Evolutionary conservation across 1,139 yeast genomes (phyloP).

Genomic region (Zygoascus meyerae): DNA sequence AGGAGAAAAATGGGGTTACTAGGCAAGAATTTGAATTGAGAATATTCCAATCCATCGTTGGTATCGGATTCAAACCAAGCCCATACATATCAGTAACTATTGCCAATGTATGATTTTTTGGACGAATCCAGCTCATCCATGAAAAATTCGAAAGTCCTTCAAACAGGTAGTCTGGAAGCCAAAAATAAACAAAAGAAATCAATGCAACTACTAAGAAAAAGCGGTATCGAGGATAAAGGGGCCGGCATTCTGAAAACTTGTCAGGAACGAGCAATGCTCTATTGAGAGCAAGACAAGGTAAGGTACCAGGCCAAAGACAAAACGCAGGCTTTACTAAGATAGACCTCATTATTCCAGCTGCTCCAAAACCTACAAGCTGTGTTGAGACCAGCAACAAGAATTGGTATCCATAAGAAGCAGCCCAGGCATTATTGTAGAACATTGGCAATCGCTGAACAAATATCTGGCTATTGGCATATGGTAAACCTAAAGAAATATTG

Average conservation of each 20-base stretch:
- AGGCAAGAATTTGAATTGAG: conserved; percentile 29
- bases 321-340: conserved; percentile 51
- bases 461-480: conserved; percentile 34
- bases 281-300: conserved; percentile 52
- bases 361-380: conserved; percentile 55
- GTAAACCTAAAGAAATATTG: conserved; percentile 37
- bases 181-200: conserved; percentile 45
- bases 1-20: conserved; percentile 44
- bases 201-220: conserved; percentile 40
- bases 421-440: conserved; percentile 41
- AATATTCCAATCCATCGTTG: conserved; percentile 51
- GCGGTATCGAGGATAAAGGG: conserved; percentile 34
- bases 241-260: conserved; percentile 18
- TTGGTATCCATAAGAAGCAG: conserved; percentile 44
- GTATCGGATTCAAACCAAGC: conserved; percentile 50
- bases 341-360: conserved; percentile 54
- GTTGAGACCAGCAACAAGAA: conserved; percentile 46
- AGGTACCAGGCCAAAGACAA: conserved; percentile 51
- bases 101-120: conserved; percentile 49
- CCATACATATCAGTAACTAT: conserved; percentile 55
- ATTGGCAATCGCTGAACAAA: conserved; percentile 40
- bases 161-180: conserved; percentile 53
- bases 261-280: conserved; percentile 37
- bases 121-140: conserved; percentile 62
- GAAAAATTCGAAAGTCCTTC: conserved; percentile 49